Percentiles rank a stretch among this genome's conserved stretches.
Conservation (phyloP, 176 grass and related monocot genomes). For the Echinochloa phyllopogon region DNA sequence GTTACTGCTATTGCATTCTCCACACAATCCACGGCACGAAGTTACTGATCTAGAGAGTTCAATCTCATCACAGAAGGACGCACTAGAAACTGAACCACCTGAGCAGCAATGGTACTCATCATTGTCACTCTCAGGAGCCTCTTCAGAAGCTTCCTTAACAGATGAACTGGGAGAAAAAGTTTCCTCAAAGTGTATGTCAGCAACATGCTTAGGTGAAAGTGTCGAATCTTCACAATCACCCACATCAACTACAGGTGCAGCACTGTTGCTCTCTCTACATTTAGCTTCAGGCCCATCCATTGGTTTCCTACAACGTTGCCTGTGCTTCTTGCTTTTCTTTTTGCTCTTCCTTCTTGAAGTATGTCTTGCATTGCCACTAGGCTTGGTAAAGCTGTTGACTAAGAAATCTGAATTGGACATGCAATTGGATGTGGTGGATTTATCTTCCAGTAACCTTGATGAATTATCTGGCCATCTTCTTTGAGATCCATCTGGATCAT, state of each 20-base stretch:
- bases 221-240: constrained; percentile 49
- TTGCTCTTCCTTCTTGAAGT: constrained; percentile 72
- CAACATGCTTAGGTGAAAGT: constrained; percentile 53
- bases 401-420: constrained; percentile 61
- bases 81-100: constrained; percentile 45
- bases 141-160: constrained; percentile 58
- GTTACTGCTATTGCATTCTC: constrained; percentile 34
- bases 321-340: constrained; percentile 76
- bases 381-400: constrained; percentile 49
- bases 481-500: constrained; percentile 34
- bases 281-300: constrained; percentile 49
- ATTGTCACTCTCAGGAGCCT: constrained; percentile 64
- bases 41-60: constrained; percentile 49
- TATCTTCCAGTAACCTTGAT: constrained; percentile 38
- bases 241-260: constrained; percentile 24
- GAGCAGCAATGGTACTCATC: constrained; percentile 55
- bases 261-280: constrained; percentile 34
- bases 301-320: constrained; percentile 43
- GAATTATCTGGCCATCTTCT: constrained; percentile 43
- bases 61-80: constrained; percentile 57
- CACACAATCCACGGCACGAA: constrained; percentile 46
- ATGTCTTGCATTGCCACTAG: constrained; percentile 42
- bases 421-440: constrained; percentile 38
- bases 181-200: constrained; percentile 63
- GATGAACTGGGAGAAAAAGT: constrained; percentile 56